Percentiles rank a stretch among this genome's conserved stretches.
Evolutionary conservation across 208 protist species (phyloP).

Genomic region (Crithidia brevicula): DNA sequence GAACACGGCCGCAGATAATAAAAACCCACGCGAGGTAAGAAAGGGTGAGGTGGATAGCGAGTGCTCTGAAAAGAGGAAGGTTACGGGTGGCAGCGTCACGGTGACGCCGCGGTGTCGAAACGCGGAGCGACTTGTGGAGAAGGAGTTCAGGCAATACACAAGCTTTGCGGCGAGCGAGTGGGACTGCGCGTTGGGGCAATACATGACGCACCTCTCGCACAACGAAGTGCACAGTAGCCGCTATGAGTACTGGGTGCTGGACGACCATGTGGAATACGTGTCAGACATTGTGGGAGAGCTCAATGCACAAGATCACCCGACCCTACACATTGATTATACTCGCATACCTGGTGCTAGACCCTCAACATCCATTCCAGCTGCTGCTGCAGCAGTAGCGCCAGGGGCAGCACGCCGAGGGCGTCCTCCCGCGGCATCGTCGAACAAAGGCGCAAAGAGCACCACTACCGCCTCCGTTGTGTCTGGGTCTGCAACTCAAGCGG

Average conservation of each 20-base stretch:
- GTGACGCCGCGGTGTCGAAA: not conserved
- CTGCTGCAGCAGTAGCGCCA: not conserved
- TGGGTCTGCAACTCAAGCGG: too few relatives aligned
- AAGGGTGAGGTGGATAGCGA: not conserved
- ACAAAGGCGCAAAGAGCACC: not conserved
- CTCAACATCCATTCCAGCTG: not conserved
- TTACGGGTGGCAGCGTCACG: not conserved
- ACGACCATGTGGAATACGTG: conserved; percentile 33
- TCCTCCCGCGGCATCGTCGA: not conserved
- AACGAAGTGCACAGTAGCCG: conserved; percentile 54
- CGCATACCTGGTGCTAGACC: not conserved
- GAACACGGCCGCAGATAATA: not conserved
- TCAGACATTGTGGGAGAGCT: conserved; percentile 41
- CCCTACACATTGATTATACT: conserved; percentile 24
- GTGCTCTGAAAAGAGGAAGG: not conserved
- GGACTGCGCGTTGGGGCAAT: conserved; percentile 39
- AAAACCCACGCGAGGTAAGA: not conserved
- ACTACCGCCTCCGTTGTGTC: not conserved
- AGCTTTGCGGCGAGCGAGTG: conserved; percentile 35
- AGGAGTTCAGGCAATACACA: conserved; percentile 6
- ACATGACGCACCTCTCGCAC: conserved; percentile 23
- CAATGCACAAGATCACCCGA: conserved; percentile 39
- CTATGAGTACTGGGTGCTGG: conserved; percentile 49
- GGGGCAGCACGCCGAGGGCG: conserved; percentile 1
- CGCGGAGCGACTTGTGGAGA: conserved; percentile 22